These are phyloP conservation scores for Beauveria pseudobassiana DNA, from an alignment of 2,329 filamentous ascomycete genomes.

Conservation along the genomic window DNA sequence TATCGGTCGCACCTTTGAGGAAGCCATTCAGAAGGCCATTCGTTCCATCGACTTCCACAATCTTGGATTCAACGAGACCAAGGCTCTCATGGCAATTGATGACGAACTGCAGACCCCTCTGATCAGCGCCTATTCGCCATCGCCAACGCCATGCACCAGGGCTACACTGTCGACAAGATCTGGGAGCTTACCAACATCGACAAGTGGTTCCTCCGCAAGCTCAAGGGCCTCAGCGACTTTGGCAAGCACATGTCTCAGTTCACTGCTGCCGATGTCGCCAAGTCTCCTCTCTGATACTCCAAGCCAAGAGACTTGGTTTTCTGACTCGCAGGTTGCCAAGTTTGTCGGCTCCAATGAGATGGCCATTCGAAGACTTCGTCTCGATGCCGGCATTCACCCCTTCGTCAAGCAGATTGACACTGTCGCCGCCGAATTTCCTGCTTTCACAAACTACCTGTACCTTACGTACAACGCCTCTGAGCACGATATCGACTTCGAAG, in stretches of 20 bases:
- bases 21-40: conserved; percentile 97
- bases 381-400: conserved; percentile 80
- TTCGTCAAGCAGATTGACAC: conserved; percentile 98
- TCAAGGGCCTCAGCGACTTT: conserved; percentile 88
- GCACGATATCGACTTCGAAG: conserved; percentile 75
- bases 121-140: conserved; percentile 97
- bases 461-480: conserved; percentile 89
- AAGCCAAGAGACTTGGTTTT: conserved; percentile 90
- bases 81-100: conserved; percentile 90
- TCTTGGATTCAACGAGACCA: conserved; percentile 86
- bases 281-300: conserved; percentile 59
- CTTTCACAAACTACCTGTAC: conserved; percentile 92
- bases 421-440: conserved; percentile 92
- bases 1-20: conserved; percentile 92
- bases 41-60: conserved; percentile 93
- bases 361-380: conserved; percentile 72
- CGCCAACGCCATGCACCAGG: conserved; percentile 91
- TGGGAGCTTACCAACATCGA: conserved; percentile 98
- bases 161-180: conserved; percentile 92
- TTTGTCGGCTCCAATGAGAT: conserved; percentile 95
- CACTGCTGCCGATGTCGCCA: conserved; percentile 55
- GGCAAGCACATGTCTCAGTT: conserved; percentile 68
- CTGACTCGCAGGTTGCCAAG: conserved; percentile 84
- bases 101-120: conserved; percentile 91
- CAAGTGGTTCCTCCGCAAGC: conserved; percentile 92